These are phyloP conservation scores for Myxozyma neglecta DNA, from an alignment of 805 yeast genomes.

Conservation along the genomic window DNA sequence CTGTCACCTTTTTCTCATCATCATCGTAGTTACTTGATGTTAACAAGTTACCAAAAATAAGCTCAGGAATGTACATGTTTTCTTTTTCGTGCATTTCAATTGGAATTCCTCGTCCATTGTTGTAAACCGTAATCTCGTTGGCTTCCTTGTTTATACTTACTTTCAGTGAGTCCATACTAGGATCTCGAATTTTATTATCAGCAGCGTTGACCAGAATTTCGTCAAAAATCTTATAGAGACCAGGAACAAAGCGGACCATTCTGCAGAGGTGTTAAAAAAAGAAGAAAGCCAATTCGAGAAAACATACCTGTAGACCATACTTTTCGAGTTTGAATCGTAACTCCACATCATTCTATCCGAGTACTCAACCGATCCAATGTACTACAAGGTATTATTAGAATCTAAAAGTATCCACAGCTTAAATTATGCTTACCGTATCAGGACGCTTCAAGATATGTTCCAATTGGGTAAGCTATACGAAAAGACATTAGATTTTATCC, in stretches of 20 bases:
- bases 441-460: conserved; percentile 97
- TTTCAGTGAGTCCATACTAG: conserved; percentile 78
- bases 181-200: conserved; percentile 94
- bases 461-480: conserved; percentile 68
- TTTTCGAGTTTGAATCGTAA: conserved; percentile 61
- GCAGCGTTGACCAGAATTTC: conserved; percentile 98
- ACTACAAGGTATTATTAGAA: conserved; percentile 36
- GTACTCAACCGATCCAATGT: conserved; percentile 90
- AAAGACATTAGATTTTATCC: neutral
- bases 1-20: conserved; percentile 90
- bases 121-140: conserved; percentile 74
- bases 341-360: conserved; percentile 84
- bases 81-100: conserved; percentile 89
- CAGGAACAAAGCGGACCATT: conserved; percentile 84
- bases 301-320: conserved; percentile 48
- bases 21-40: conserved; percentile 97
- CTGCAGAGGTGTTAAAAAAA: conserved; percentile 40
- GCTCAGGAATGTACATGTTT: conserved; percentile 88
- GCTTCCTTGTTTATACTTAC: conserved; percentile 78
- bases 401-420: neutral
- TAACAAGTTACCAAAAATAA: conserved; percentile 90
- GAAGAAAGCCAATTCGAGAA: no score
- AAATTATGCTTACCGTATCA: conserved; percentile 55
- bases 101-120: conserved; percentile 96
- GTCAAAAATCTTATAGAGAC: conserved; percentile 92